Evolutionary conservation across 441 rosid genomes (phyloP).

Genomic region (Populus hybrid): DNA sequence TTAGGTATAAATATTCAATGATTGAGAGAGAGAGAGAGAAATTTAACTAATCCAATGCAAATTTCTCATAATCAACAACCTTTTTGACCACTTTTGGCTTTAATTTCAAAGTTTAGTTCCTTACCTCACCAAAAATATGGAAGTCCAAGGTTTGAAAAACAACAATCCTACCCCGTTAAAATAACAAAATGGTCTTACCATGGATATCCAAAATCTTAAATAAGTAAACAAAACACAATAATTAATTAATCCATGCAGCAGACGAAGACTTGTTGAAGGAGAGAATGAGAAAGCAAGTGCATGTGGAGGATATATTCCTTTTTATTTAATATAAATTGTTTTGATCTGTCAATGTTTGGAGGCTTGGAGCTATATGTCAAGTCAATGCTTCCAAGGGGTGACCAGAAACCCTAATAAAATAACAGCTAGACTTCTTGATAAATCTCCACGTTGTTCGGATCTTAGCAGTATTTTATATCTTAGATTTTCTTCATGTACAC

Average conservation of each 20-base stretch:
- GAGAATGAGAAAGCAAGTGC: not conserved
- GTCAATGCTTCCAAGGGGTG: constrained; percentile 3
- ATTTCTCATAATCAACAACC: constrained; percentile 15
- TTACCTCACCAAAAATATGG: constrained; percentile 12
- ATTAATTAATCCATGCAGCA: not conserved
- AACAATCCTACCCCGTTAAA: not conserved
- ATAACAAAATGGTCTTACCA: not conserved
- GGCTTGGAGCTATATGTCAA: not conserved
- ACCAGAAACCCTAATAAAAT: not conserved
- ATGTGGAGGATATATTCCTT: not conserved
- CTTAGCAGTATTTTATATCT: not conserved
- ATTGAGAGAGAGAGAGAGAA: not conserved
- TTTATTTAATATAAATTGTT: not conserved
- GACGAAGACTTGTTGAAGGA: not conserved
- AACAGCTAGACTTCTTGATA: not conserved
- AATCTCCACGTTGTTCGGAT: constrained; percentile 23
- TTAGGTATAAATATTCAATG: not conserved
- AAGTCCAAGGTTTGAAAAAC: constrained; percentile 9
- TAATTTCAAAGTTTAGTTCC: constrained; percentile 26
- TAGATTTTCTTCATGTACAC: not conserved
- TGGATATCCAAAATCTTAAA: not conserved
- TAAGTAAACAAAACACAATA: no score
- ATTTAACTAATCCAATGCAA: constrained; percentile 9
- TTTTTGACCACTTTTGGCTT: not conserved
- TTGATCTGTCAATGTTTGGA: constrained; percentile 5